phyloP scores from a whole-genome alignment of 2,329 filamentous ascomycete species.

The Diplodia sapinea region DNA sequence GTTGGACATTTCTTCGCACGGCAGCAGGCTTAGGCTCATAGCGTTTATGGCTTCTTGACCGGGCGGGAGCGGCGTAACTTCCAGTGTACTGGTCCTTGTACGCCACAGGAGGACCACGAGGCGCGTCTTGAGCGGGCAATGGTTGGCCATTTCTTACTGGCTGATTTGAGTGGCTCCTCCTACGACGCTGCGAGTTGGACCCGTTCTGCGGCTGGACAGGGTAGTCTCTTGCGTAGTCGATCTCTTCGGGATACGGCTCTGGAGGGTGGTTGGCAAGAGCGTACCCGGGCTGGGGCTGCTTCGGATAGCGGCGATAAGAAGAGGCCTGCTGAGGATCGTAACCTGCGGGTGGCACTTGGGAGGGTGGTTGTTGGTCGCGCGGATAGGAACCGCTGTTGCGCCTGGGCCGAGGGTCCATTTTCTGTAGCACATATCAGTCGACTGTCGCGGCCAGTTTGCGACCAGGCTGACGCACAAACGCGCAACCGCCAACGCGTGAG shows the following conservation, averaged over 20 bases:
- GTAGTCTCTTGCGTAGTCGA: slow-evolving; percentile 19
- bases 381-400: slow-evolving; percentile 34
- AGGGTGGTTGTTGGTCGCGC: slow-evolving; percentile 34
- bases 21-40: slow-evolving; percentile 27
- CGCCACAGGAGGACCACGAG: slow-evolving; percentile 24
- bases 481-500: not conserved
- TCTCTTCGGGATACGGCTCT: slow-evolving; percentile 17
- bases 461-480: slow-evolving; percentile 4
- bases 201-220: slow-evolving; percentile 19
- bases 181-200: slow-evolving; percentile 22
- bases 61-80: slow-evolving; percentile 28
- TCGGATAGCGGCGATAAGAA: slow-evolving; percentile 24
- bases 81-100: slow-evolving; percentile 31
- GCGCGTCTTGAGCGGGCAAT: slow-evolving; percentile 12
- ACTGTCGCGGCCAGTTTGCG: not conserved
- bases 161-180: slow-evolving; percentile 13
- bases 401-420: slow-evolving; percentile 24
- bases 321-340: slow-evolving; percentile 39
- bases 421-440: slow-evolving; percentile 12
- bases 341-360: slow-evolving; percentile 39
- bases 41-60: slow-evolving; percentile 29
- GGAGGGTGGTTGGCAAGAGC: not conserved
- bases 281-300: slow-evolving; percentile 18
- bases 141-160: slow-evolving; percentile 17
- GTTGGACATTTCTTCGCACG: not conserved